These are phyloP conservation scores for Monilinia aucupariae DNA, from an alignment of 2,329 filamentous ascomycete species.

Conservation along the genomic window DNA sequence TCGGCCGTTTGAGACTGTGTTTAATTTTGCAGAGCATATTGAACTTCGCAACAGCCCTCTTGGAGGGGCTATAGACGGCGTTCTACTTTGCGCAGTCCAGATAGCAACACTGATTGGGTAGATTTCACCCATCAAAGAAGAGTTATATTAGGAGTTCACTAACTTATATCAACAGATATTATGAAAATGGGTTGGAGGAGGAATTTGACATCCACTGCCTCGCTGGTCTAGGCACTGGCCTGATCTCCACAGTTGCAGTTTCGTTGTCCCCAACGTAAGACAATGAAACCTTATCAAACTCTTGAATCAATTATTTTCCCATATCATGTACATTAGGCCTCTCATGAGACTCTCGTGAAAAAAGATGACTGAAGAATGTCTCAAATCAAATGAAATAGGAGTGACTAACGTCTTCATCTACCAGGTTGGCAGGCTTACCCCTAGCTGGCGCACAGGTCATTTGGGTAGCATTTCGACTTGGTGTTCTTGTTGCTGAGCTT, in stretches of 20 bases:
- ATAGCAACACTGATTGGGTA: constrained; percentile 43
- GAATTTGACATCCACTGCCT: constrained; percentile 33
- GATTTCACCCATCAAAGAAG: neutral
- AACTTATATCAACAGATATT: neutral
- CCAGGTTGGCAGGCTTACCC: constrained; percentile 38
- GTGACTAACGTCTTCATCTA: constrained; percentile 24
- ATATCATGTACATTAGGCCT: neutral
- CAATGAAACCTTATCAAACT: neutral
- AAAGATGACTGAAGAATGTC: neutral
- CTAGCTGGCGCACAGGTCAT: constrained; percentile 40
- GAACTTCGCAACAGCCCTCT: constrained; percentile 40
- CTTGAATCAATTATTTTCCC: neutral
- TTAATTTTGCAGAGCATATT: constrained; percentile 34
- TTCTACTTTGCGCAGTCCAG: constrained; percentile 40
- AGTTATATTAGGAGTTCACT: neutral
- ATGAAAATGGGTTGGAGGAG: neutral
- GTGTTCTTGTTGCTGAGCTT: constrained; percentile 40
- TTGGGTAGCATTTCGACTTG: constrained; percentile 43
- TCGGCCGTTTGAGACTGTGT: constrained; percentile 38
- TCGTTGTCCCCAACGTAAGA: constrained; percentile 29
- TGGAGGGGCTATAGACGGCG: constrained; percentile 42
- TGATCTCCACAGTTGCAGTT: constrained; percentile 41
- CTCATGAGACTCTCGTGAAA: too few relatives aligned
- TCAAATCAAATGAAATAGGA: neutral
- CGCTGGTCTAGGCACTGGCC: constrained; percentile 42